A percentile compares a stretch with the other conserved stretches of the same genome.
These are phyloP conservation scores for Corynascus novoguineensis DNA, from an alignment of 495 filamentous ascomycete genomes.

Conservation along the genomic window DNA sequence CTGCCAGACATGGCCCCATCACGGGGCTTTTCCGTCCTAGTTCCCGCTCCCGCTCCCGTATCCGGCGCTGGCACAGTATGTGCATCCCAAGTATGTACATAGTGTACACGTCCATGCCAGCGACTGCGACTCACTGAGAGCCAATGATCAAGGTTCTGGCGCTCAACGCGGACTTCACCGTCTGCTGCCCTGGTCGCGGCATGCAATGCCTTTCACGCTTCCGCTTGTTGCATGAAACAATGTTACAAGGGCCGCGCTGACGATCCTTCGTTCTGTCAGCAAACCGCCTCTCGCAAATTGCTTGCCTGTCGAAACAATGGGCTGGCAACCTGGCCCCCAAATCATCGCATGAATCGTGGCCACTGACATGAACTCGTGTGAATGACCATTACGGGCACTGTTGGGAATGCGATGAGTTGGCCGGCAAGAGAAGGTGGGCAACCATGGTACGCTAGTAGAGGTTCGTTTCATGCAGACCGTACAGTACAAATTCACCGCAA, in stretches of 20 bases:
- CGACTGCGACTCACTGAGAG: too few species aligned
- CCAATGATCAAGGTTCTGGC: too few species aligned
- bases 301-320: background rate
- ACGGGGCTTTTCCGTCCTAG: conserved; percentile 3
- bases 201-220: background rate
- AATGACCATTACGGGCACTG: background rate
- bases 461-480: too few species aligned
- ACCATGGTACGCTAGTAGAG: too few species aligned
- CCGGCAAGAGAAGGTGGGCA: too few species aligned
- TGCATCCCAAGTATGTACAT: too few species aligned
- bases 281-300: background rate
- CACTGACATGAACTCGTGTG: background rate
- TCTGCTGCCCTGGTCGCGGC: background rate
- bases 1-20: background rate
- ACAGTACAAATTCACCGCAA: too few species aligned
- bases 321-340: too few species aligned
- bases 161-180: too few species aligned
- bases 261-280: conserved; percentile 3
- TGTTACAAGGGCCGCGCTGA: background rate
- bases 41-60: conserved; percentile 19
- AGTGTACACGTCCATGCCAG: too few species aligned
- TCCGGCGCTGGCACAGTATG: conserved; percentile 2
- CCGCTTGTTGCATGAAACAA: background rate
- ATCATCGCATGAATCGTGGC: background rate
- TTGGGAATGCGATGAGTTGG: background rate